These are phyloP conservation scores for Nectriaceae sp. DNA, from an alignment of 2,329 filamentous ascomycete species.

Conservation along the genomic window DNA sequence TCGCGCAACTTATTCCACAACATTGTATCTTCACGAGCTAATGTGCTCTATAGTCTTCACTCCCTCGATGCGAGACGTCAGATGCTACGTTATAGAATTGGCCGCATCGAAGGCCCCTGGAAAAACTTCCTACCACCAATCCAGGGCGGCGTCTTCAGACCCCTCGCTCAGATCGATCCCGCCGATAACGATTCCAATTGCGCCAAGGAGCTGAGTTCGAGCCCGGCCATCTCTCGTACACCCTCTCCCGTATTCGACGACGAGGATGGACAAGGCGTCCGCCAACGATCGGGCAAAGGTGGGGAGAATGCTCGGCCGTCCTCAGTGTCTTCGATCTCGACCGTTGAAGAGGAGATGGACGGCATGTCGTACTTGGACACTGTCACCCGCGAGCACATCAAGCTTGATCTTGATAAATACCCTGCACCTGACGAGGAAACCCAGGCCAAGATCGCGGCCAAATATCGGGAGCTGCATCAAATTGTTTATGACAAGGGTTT, in stretches of 20 bases:
- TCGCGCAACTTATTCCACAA: slow-evolving; percentile 2
- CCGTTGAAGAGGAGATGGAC: slow-evolving; percentile 48
- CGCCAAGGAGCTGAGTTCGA: slow-evolving; percentile 35
- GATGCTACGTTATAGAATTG: slow-evolving; percentile 84
- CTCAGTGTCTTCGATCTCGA: slow-evolving; percentile 63
- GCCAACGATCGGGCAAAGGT: slow-evolving; percentile 29
- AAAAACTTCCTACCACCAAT: slow-evolving; percentile 87
- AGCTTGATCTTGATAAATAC: slow-evolving; percentile 77
- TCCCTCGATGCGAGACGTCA: slow-evolving; percentile 72
- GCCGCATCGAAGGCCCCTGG: slow-evolving; percentile 80
- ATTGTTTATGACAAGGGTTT: slow-evolving; percentile 73
- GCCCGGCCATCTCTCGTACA: slow-evolving; percentile 54
- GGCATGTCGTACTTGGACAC: slow-evolving; percentile 70
- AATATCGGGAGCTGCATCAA: slow-evolving; percentile 78
- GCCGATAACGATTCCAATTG: slow-evolving; percentile 14
- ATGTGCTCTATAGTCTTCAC: slow-evolving; percentile 64
- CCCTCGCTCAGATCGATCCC: slow-evolving; percentile 34
- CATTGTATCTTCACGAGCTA: background rate
- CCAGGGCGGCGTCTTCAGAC: slow-evolving; percentile 79
- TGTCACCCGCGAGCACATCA: slow-evolving; percentile 73
- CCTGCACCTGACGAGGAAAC: slow-evolving; percentile 73
- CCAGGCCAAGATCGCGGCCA: slow-evolving; percentile 74
- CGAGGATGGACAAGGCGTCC: slow-evolving; percentile 25
- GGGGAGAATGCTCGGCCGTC: slow-evolving; percentile 36
- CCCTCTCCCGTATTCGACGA: slow-evolving; percentile 54